Percentiles rank a stretch among this genome's conserved stretches.
These are phyloP conservation scores for Symbiodinium natans DNA, from an alignment of 73 alveolate species.

Conservation along the genomic window DNA sequence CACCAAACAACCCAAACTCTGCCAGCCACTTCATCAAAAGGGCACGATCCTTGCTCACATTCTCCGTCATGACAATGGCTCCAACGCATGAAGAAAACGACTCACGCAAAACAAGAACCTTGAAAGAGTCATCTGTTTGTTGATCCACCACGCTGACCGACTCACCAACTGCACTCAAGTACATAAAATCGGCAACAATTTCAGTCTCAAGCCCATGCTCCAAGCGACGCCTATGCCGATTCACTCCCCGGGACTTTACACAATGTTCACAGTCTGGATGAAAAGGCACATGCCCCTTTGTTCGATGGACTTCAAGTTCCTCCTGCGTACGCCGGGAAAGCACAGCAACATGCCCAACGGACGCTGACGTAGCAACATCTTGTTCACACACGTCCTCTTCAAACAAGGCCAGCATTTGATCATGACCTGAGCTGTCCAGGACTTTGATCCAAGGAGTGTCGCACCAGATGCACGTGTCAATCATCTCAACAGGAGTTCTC, in stretches of 20 bases:
- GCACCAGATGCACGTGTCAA: not conserved
- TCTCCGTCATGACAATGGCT: no score
- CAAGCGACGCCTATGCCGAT: not conserved
- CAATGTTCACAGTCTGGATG: not conserved
- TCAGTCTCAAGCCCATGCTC: not conserved
- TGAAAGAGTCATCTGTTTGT: no score
- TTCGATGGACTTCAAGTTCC: no score
- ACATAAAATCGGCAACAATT: not conserved
- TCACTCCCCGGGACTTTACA: not conserved
- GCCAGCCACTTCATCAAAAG: no score
- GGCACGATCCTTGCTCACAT: no score
- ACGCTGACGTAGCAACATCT: not conserved
- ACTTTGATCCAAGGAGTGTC: not conserved
- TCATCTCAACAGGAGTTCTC: not conserved
- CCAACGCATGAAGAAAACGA: no score
- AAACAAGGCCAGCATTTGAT: not conserved
- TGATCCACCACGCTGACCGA: not conserved
- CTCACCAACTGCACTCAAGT: not conserved
- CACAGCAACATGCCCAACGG: no score
- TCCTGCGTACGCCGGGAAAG: not conserved
- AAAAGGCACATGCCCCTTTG: not conserved
- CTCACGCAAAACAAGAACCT: no score
- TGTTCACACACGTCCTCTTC: no score
- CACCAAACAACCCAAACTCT: not conserved
- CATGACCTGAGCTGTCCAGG: not conserved